Evolutionary conservation across 2,329 filamentous ascomycete genomes (phyloP).

Genomic region (Sporothrix brasiliensis): DNA sequence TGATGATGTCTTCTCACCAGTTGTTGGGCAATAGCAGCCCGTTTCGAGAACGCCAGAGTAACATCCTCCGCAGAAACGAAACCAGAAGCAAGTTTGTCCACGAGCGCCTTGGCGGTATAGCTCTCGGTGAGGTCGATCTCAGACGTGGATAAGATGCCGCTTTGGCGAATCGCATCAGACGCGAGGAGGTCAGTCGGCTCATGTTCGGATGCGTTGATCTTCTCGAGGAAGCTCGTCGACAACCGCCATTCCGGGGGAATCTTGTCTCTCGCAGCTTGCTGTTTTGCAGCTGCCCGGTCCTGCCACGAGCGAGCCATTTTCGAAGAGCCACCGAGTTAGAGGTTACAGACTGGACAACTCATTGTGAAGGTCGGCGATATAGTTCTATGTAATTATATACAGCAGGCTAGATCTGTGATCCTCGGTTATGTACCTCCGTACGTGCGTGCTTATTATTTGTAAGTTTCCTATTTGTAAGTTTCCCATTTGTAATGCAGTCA

Average conservation of each 20-base stretch:
- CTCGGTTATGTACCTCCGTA: too few species aligned
- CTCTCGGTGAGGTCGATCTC: slow-evolving; percentile 32
- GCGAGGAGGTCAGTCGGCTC: neutral
- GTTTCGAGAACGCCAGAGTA: slow-evolving; percentile 27
- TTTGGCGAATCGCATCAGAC: slow-evolving; percentile 23
- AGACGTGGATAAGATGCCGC: neutral
- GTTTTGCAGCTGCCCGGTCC: too few species aligned
- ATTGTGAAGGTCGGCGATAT: too few species aligned
- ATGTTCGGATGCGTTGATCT: neutral
- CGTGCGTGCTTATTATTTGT: too few species aligned
- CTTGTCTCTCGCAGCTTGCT: neutral
- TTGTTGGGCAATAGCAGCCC: slow-evolving; percentile 32
- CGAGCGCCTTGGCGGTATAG: slow-evolving; percentile 18
- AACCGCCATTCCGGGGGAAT: slow-evolving; percentile 17
- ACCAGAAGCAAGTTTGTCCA: slow-evolving; percentile 12
- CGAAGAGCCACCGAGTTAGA: too few species aligned
- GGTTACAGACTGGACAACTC: too few species aligned
- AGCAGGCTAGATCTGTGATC: too few species aligned
- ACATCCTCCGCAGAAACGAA: slow-evolving; percentile 16
- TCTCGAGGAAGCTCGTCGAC: neutral
- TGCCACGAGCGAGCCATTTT: too few species aligned
- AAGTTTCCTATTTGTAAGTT: too few species aligned
- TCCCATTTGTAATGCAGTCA: too few species aligned
- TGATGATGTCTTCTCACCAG: slow-evolving; percentile 39
- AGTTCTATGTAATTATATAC: too few species aligned